phyloP scores from a whole-genome alignment of 768 basidiomycete genomes.

The Aureoboletus auriporus region DNA sequence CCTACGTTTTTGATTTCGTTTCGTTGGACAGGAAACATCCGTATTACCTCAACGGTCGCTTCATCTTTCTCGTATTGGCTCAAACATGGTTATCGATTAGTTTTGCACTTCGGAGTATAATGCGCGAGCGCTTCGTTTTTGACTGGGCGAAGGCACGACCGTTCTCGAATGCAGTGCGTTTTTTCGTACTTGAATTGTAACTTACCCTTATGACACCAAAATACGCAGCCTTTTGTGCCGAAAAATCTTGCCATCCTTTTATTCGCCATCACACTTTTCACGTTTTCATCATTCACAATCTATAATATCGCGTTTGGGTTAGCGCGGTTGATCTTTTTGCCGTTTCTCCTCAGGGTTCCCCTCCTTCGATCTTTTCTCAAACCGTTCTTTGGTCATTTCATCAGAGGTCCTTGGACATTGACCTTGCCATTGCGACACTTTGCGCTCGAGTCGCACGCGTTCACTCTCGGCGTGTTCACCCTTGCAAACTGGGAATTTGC shows the following conservation, averaged over 20 bases:
- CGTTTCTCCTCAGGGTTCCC: constrained; percentile 53
- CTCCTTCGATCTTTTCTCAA: constrained; percentile 46
- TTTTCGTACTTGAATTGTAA: neutral
- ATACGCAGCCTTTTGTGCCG: constrained; percentile 17
- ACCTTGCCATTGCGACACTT: constrained; percentile 45
- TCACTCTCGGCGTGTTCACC: constrained; percentile 49
- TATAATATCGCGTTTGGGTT: constrained; percentile 46
- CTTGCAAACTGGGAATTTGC: constrained; percentile 61
- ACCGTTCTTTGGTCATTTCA: constrained; percentile 63
- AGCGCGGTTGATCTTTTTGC: constrained; percentile 44
- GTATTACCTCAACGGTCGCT: constrained; percentile 64
- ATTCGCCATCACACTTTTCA: constrained; percentile 39
- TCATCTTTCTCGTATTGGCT: constrained; percentile 55
- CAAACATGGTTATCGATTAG: constrained; percentile 46
- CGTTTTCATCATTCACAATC: constrained; percentile 33
- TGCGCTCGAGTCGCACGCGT: constrained; percentile 43
- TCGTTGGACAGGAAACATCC: constrained; percentile 59
- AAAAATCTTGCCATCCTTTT: constrained; percentile 22
- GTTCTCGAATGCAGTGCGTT: constrained; percentile 17
- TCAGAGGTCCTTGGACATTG: constrained; percentile 52
- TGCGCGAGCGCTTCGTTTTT: constrained; percentile 58
- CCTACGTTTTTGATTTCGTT: too few relatives aligned
- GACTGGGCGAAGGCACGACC: constrained; percentile 33
- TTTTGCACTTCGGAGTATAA: constrained; percentile 54
- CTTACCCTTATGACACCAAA: neutral